A percentile compares a stretch with the other conserved stretches of the same genome.
Evolutionary conservation across 495 filamentous ascomycete species (phyloP).

Genomic region (Annulohypoxylon nitens): DNA sequence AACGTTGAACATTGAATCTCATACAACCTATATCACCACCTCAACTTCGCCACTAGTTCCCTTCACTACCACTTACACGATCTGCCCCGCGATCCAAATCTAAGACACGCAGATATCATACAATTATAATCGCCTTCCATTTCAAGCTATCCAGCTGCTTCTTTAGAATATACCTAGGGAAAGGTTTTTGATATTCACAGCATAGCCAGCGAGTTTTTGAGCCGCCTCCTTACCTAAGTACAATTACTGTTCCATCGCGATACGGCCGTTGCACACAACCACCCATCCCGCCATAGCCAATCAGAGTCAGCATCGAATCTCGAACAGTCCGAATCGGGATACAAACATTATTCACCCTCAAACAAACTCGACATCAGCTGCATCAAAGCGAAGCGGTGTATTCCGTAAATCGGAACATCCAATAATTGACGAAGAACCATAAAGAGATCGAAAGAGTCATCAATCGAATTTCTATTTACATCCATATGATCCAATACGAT

Average conservation of each 20-base stretch:
- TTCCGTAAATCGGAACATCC: background rate
- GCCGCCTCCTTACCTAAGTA: background rate
- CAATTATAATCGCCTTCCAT: background rate
- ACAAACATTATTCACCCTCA: slow-evolving; percentile 5
- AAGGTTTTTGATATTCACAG: background rate
- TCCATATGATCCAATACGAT: background rate
- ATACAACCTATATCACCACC: background rate
- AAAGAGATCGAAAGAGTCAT: slow-evolving; percentile 9
- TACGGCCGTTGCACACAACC: slow-evolving; percentile 8
- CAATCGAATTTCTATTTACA: slow-evolving; percentile 4
- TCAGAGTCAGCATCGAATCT: background rate
- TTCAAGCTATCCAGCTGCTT: background rate
- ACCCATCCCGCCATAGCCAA: slow-evolving; percentile 15
- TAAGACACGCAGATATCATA: background rate
- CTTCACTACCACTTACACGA: slow-evolving; percentile 25
- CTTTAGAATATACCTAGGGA: background rate
- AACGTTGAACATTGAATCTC: background rate
- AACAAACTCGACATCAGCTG: slow-evolving; percentile 2
- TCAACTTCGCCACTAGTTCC: background rate
- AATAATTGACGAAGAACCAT: background rate
- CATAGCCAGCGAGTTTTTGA: background rate
- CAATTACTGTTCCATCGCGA: background rate
- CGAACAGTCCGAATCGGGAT: slow-evolving; percentile 25
- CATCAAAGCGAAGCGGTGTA: background rate
- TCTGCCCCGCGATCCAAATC: background rate